phyloP scores from a whole-genome alignment of 306 rosid species.

The Fragaria ananassa region DNA sequence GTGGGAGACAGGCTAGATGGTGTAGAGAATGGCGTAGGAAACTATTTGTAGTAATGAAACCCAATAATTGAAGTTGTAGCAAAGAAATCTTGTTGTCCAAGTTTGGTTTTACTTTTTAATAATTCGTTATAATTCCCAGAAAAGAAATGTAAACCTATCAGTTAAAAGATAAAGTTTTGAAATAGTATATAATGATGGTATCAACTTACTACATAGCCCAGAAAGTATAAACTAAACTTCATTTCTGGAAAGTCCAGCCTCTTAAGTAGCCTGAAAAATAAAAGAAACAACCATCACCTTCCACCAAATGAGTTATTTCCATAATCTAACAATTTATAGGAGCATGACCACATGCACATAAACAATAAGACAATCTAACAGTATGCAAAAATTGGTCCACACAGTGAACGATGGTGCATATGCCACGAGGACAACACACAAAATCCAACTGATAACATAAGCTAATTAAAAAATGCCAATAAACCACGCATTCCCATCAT shows the following conservation, averaged over 20 bases:
- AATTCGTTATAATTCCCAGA: not conserved
- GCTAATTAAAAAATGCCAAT: not conserved
- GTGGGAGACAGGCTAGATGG: not conserved
- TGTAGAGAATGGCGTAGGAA: not conserved
- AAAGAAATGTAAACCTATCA: constrained; percentile 4
- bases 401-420: not conserved
- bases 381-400: not conserved
- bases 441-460: not conserved
- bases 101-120: not conserved
- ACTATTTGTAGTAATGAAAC: constrained; percentile 10
- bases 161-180: not conserved
- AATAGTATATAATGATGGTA: not conserved
- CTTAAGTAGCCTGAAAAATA: constrained; percentile 69
- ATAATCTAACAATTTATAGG: not conserved
- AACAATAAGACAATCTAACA: constrained; percentile 4
- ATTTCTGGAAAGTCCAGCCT: constrained; percentile 83
- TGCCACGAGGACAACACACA: not conserved
- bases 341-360: not conserved
- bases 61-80: not conserved
- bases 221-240: constrained; percentile 88
- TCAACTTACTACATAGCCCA: constrained; percentile 82
- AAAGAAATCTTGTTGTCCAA: constrained; percentile 5
- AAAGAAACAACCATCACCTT: constrained; percentile 25
- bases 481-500: not conserved
- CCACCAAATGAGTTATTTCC: not conserved